Base-by-base conservation (phyloP, 2,329 filamentous ascomycete species). In the Dryadomyces sulphureus region DNA sequence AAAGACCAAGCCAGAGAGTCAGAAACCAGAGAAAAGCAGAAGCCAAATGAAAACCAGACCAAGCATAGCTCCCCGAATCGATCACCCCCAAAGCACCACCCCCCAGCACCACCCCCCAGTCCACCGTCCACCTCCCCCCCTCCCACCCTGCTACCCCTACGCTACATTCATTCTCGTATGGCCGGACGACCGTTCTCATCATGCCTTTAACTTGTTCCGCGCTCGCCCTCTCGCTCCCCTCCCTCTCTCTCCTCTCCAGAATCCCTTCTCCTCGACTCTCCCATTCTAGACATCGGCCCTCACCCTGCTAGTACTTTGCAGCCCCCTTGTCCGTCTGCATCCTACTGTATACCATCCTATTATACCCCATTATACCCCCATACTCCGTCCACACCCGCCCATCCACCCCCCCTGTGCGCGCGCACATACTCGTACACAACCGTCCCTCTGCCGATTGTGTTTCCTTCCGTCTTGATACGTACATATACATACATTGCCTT, bases 401-500 rank as follows among this genome's bases (percentile, higher is more conserved):
- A 9, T n/a, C 43, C 11, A 34, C 21, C 24, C 22, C 34, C 41
- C 35, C 43, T n/a, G n/a, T n/a, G n/a, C n/a, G n/a, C n/a, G n/a
- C n/a, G n/a, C n/a, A n/a, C n/a, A n/a, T n/a, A n/a, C n/a, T n/a
- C n/a, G n/a, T n/a, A n/a, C n/a, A n/a, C n/a, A n/a, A n/a, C 34
- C 21, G n/a, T 38, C 42, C 22, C 34, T 20, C 35, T 17, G 16
- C 14, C 25, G 16, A 20, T 45, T 22, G 39, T 41, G 24, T 41
- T 22, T 17, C 20, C 17, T 25, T 21, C 19, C 42, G 32, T 38
- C 45, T 32, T 36, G 21, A 32, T 45, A 39, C 43, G 45, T 45
- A 48, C 44, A 44, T 47, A 47, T 46, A 47, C 47, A 41, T 41
- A 44, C 32, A 47, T 24, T 32, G 36, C 45, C 27, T 35, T 38